These are phyloP conservation scores for Fomitopsis pulvina DNA, from an alignment of 768 basidiomycete species.

Conservation along the genomic window DNA sequence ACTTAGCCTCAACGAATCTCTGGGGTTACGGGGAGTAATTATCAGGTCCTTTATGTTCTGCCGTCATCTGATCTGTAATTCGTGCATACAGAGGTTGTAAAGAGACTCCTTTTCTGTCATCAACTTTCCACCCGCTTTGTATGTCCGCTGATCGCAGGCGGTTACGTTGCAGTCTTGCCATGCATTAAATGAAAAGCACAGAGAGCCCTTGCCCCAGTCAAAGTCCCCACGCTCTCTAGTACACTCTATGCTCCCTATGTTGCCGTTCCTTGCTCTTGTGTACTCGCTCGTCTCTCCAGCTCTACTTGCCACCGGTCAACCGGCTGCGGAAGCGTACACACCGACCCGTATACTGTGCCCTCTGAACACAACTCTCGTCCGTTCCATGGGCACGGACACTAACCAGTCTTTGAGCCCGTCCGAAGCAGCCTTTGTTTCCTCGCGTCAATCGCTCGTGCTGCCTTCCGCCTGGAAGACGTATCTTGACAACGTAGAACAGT, in stretches of 20 bases:
- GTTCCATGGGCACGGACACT: conserved; percentile 8
- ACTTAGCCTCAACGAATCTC: no score
- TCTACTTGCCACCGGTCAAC: conserved; percentile 4
- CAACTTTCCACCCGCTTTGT: no score
- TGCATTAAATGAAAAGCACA: no score
- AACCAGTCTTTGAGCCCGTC: conserved; percentile 24
- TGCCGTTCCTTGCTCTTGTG: neutral
- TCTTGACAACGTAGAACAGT: conserved; percentile 30
- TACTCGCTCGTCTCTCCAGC: neutral
- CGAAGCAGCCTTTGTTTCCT: conserved; percentile 32
- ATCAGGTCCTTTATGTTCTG: no score
- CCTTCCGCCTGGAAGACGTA: conserved; percentile 35
- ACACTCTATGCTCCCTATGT: neutral
- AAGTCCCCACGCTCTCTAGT: no score
- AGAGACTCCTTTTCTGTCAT: no score
- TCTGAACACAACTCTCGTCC: conserved; percentile 13
- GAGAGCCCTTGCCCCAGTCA: no score
- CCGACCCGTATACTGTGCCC: conserved; percentile 16
- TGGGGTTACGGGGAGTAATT: no score
- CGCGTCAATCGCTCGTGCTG: conserved; percentile 28
- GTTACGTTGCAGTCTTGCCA: no score
- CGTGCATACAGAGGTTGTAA: no score
- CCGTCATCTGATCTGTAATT: no score
- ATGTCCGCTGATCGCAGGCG: no score
- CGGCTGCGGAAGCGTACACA: conserved; percentile 13